Percentiles rank a stretch among this genome's conserved stretches.
These are phyloP conservation scores for Lactarius hengduanensis DNA, from an alignment of 768 basidiomycete species.

Conservation along the genomic window DNA sequence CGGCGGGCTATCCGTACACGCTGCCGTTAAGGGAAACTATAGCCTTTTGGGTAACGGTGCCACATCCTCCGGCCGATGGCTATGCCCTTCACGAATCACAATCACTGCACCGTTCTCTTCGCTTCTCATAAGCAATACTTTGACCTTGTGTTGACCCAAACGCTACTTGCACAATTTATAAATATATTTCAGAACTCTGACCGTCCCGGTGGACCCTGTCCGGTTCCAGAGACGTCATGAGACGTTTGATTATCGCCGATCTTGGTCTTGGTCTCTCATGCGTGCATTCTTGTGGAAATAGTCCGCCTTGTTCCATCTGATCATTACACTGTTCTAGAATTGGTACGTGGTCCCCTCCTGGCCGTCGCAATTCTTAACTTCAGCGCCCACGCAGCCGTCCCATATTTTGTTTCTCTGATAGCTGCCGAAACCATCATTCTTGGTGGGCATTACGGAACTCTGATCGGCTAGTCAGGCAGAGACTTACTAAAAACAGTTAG, in stretches of 20 bases:
- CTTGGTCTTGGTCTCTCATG: not conserved
- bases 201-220: not conserved
- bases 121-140: not conserved
- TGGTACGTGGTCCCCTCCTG: not conserved
- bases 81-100: not conserved
- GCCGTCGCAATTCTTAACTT: not conserved
- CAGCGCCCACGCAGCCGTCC: not conserved
- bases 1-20: not conserved
- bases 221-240: not conserved
- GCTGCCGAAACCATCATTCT: not conserved
- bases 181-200: not conserved
- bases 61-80: constrained; percentile 8
- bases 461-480: not conserved
- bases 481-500: not conserved
- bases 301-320: not conserved
- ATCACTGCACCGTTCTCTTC: too few species aligned
- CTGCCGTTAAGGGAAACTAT: not conserved
- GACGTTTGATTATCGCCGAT: not conserved
- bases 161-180: too few species aligned
- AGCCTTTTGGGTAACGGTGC: not conserved
- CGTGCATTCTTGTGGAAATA: not conserved
- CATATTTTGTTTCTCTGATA: not conserved
- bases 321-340: not conserved
- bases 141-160: not conserved
- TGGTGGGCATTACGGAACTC: not conserved